These are phyloP conservation scores for Capronia americana DNA, from an alignment of 2,329 filamentous ascomycete species.

Conservation along the genomic window DNA sequence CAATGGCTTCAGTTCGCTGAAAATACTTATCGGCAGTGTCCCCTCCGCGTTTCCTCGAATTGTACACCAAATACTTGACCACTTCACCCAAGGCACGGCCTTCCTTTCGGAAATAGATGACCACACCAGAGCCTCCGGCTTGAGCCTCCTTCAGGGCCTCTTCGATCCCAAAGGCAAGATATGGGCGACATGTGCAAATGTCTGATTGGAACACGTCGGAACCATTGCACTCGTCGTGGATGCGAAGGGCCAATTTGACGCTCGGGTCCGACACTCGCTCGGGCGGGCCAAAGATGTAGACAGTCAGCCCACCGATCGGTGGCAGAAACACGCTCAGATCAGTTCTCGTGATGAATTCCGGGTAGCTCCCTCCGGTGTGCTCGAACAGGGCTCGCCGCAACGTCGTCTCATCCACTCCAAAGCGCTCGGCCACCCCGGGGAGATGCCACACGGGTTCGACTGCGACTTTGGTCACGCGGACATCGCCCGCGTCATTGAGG, in stretches of 20 bases:
- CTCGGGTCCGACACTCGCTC: constrained; percentile 91
- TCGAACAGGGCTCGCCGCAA: constrained; percentile 89
- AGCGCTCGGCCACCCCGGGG: constrained; percentile 86
- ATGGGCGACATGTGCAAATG: constrained; percentile 91
- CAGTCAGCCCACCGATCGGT: constrained; percentile 92
- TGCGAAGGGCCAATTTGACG: constrained; percentile 78
- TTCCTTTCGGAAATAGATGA: constrained; percentile 99
- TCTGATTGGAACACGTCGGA: constrained; percentile 98
- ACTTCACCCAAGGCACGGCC: constrained; percentile 93
- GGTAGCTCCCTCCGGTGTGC: constrained; percentile 93
- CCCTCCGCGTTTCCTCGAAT: constrained; percentile 52
- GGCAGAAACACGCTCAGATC: constrained; percentile 97
- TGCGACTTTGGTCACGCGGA: constrained; percentile 94
- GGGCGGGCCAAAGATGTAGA: constrained; percentile 96
- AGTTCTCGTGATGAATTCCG: constrained; percentile 92
- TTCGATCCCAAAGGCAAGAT: constrained; percentile 95
- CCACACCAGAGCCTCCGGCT: constrained; percentile 88
- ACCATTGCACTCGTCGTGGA: constrained; percentile 91
- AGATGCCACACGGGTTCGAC: constrained; percentile 94
- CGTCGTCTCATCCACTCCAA: constrained; percentile 90
- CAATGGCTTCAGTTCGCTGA: constrained; percentile 94
- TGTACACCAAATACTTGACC: constrained; percentile 79
- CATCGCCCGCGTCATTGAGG: constrained; percentile 81
- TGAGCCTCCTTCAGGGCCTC: constrained; percentile 98
- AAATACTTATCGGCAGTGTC: constrained; percentile 86